These are phyloP conservation scores for Vanilla planifolia DNA, from an alignment of 106 monocot species.

Conservation along the genomic window DNA sequence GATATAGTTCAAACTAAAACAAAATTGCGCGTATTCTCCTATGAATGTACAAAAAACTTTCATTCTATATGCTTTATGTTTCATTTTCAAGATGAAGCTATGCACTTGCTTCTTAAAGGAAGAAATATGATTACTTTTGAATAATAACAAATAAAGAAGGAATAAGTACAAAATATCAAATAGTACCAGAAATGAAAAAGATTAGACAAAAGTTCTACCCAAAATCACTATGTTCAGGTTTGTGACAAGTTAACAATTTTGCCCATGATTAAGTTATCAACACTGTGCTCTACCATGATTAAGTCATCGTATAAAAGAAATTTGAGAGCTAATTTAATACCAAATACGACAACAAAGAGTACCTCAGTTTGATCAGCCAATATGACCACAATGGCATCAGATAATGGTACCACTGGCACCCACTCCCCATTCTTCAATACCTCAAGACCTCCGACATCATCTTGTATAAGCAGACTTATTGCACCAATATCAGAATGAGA, in stretches of 20 bases:
- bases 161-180: too few relatives aligned
- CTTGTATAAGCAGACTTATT: conserved; percentile 88
- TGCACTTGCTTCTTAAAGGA: too few relatives aligned
- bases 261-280: not conserved
- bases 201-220: not conserved
- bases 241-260: not conserved
- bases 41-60: too few relatives aligned
- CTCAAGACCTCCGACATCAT: conserved; percentile 94
- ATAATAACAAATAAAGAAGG: too few relatives aligned
- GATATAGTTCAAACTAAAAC: too few relatives aligned
- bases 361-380: conserved; percentile 95
- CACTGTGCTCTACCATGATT: not conserved
- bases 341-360: not conserved
- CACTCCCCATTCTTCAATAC: conserved; percentile 76
- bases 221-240: not conserved
- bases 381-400: conserved; percentile 70
- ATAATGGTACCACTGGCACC: conserved; percentile 49
- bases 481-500: conserved; percentile 96
- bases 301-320: not conserved
- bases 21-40: too few relatives aligned
- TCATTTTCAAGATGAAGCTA: too few relatives aligned
- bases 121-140: too few relatives aligned
- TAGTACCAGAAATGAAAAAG: too few relatives aligned
- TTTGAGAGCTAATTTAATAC: not conserved
- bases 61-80: too few relatives aligned